These are phyloP conservation scores for Globisporangium abappressorium DNA, from an alignment of 352 stramenopile genomes.

Conservation along the genomic window DNA sequence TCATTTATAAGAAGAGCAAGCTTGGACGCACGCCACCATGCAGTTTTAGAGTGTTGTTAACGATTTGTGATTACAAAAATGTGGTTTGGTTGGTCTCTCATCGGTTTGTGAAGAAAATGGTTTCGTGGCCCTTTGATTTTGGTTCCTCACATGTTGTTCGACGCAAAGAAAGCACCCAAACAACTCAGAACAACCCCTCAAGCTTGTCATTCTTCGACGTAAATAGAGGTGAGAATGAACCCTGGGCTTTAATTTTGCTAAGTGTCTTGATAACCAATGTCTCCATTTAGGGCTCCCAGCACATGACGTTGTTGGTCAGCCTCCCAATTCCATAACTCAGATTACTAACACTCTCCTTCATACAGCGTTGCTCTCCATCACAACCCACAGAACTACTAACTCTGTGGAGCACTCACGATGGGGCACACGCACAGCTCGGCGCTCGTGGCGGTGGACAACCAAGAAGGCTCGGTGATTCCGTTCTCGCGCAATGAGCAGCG, in stretches of 20 bases:
- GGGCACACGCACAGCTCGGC: conserved; percentile 12
- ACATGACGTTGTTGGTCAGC: neutral
- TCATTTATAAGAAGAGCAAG: neutral
- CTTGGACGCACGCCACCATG: neutral
- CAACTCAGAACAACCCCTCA: neutral
- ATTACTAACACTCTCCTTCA: neutral
- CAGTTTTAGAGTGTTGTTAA: neutral
- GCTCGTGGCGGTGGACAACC: conserved; percentile 22
- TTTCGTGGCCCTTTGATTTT: neutral
- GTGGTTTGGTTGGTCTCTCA: neutral
- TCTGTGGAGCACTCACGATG: neutral
- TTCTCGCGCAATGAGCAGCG: conserved; percentile 19
- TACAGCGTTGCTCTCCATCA: neutral
- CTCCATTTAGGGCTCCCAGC: neutral
- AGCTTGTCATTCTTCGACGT: neutral
- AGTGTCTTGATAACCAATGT: neutral
- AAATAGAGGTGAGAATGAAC: neutral
- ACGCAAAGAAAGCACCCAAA: neutral
- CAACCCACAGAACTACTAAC: neutral
- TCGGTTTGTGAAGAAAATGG: neutral
- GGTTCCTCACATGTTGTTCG: neutral
- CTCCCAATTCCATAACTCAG: neutral
- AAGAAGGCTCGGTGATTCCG: conserved; percentile 2
- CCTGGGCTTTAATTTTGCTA: neutral
- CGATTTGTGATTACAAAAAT: neutral